Evolutionary conservation across 352 stramenopile genomes (phyloP), one percentile per base, ranked within the genome.

Genomic region (Pythium coloratum): DNA sequence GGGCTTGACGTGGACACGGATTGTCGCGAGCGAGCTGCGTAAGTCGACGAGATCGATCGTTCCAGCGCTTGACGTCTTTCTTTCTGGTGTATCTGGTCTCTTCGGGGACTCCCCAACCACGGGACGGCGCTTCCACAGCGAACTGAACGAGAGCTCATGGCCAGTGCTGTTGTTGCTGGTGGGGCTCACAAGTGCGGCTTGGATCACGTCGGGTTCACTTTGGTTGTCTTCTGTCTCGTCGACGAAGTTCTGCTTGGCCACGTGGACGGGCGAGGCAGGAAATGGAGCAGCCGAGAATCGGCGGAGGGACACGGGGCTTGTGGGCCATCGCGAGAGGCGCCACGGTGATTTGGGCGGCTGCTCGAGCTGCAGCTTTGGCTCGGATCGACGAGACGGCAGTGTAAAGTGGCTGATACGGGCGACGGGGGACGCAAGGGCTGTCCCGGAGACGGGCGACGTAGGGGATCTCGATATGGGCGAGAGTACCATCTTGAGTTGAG

Each of bases 361-460:
- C 36, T 71, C 65, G 20, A 68, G 18, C 30, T 64, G 60, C 34
- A 72, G 59, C 55, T 72, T 72, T 2, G 66, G 66, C 66, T 72
- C 66, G 4, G 59, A 68, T 8, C 66, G 66, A 30, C 66, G 66
- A 40, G 66, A 65, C 14, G 66, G 55, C 28, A 68, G 32, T 16
- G 66, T 55, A 34, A 67, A 55, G 20, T 65, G 55, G 55, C 46
- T 56, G 46, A 67, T 44, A 8, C 55, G 55, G 9, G 55, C 14
- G 13, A 38, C 33, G 0, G 33, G 38, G 10, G 54, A 49, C 9
- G 46, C 14, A 6, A 36, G 26, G 2, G 28, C 14, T 3, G 49
- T 33, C 1, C 64, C 59, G 12, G 40, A n/a, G 20, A 57, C 42
- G 10, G 66, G 40, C 2, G 54, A 28, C 18, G 59, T 42, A 3